Conservation (phyloP, 352 stramenopile species). For the Globisporangium carolinianum region DNA sequence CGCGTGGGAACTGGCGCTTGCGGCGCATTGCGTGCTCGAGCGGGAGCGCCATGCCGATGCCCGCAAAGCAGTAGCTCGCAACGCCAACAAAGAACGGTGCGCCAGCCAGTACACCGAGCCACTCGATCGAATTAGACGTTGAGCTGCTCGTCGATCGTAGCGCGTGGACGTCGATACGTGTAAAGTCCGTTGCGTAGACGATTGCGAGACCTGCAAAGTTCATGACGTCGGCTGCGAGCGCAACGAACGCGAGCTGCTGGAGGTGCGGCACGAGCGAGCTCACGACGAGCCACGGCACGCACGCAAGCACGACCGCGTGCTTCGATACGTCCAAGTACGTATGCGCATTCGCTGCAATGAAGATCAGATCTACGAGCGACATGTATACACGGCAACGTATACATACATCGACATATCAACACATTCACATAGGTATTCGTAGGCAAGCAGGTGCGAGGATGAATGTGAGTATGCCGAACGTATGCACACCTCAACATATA, state of each 20-base stretch:
- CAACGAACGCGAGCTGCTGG: conserved; percentile 64
- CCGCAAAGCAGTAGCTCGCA: conserved; percentile 76
- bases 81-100: conserved; percentile 71
- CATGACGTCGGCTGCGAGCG: conserved; percentile 61
- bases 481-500: too few relatives aligned
- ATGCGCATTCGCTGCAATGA: conserved; percentile 71
- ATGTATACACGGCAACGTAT: too few relatives aligned
- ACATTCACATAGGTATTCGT: too few relatives aligned
- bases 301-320: conserved; percentile 21
- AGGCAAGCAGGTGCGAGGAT: too few relatives aligned
- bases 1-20: conserved; percentile 37
- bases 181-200: conserved; percentile 67
- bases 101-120: conserved; percentile 30
- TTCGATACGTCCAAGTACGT: conserved; percentile 33
- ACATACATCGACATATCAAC: too few relatives aligned
- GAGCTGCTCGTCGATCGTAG: conserved; percentile 10
- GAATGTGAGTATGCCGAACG: too few relatives aligned
- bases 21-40: conserved; percentile 57
- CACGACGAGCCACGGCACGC: conserved; percentile 26
- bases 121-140: conserved; percentile 14
- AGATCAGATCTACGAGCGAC: conserved; percentile 51
- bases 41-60: conserved; percentile 63
- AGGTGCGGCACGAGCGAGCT: conserved; percentile 65
- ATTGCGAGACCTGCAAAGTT: conserved; percentile 65
- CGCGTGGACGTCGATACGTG: conserved; percentile 20